These are phyloP conservation scores for Acer saccharum DNA, from an alignment of 345 rosid genomes.

Conservation along the genomic window DNA sequence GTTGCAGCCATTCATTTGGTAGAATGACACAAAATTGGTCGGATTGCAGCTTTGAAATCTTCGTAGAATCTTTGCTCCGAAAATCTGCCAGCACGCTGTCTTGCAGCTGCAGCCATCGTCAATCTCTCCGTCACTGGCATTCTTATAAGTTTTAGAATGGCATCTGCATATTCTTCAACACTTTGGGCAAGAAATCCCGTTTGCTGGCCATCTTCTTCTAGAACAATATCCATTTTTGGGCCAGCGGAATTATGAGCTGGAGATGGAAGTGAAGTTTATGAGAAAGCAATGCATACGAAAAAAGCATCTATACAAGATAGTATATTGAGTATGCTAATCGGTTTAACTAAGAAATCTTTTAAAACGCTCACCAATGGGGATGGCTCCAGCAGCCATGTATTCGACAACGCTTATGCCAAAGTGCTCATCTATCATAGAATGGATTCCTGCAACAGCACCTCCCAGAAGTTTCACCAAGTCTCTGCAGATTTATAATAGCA, in stretches of 20 bases:
- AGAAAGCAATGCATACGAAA: not conserved
- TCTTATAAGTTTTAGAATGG: constrained; percentile 52
- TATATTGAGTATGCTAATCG: not conserved
- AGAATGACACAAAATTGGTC: constrained; percentile 38
- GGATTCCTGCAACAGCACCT: constrained; percentile 77
- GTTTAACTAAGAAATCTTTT: constrained; percentile 11
- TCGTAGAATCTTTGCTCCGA: constrained; percentile 75
- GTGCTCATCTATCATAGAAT: constrained; percentile 89
- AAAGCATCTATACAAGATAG: not conserved
- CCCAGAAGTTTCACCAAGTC: constrained; percentile 73
- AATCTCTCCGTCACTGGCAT: constrained; percentile 67
- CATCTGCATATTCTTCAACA: constrained; percentile 72
- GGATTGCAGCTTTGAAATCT: constrained; percentile 67
- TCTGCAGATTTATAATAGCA: constrained; percentile 40
- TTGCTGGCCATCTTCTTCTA: constrained; percentile 79
- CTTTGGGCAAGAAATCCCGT: constrained; percentile 86
- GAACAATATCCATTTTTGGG: constrained; percentile 91
- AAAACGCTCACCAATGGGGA: constrained; percentile 76
- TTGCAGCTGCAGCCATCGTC: no score
- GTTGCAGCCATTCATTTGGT: constrained; percentile 13
- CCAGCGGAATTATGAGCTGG: constrained; percentile 96
- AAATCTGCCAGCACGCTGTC: constrained; percentile 68
- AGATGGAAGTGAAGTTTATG: not conserved
- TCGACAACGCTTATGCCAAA: constrained; percentile 91
- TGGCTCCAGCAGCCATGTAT: constrained; percentile 95